Evolutionary conservation across 805 yeast species (phyloP).

Genomic region (Yarrowia keelungensis): DNA sequence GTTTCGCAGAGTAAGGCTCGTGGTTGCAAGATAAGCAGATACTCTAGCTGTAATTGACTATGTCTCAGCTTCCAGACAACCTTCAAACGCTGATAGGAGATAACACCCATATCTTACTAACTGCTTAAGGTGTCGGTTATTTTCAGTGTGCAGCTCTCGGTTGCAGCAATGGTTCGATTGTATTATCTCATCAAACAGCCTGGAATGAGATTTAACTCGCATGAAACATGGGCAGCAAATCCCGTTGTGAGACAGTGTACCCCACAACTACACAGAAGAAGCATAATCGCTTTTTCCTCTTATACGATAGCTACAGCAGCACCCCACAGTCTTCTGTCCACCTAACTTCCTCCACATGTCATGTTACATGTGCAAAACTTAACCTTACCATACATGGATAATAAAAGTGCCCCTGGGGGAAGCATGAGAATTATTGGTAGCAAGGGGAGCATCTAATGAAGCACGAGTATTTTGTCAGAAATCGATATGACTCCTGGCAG

Average conservation of each 20-base stretch:
- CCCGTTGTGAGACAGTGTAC: background rate
- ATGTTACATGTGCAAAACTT: background rate
- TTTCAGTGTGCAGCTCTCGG: too few species aligned
- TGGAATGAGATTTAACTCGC: too few species aligned
- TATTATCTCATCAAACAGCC: too few species aligned
- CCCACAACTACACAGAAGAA: background rate
- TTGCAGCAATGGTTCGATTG: too few species aligned
- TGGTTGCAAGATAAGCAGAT: conserved; percentile 10
- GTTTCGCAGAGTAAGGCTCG: background rate
- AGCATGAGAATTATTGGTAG: too few species aligned
- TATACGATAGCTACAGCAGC: background rate
- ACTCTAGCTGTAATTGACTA: background rate
- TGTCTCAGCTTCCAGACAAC: background rate
- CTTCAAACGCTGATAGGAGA: background rate
- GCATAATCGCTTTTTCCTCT: background rate
- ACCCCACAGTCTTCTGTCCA: background rate
- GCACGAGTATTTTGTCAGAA: too few species aligned
- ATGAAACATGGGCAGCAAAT: background rate
- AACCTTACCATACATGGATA: too few species aligned
- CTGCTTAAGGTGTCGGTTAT: too few species aligned
- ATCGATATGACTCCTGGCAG: too few species aligned
- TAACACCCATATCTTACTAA: background rate
- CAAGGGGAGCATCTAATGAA: too few species aligned
- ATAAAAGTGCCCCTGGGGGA: too few species aligned
- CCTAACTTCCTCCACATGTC: background rate